Base-by-base conservation (phyloP, 208 protist species). In the Trypanosoma congolense region DNA sequence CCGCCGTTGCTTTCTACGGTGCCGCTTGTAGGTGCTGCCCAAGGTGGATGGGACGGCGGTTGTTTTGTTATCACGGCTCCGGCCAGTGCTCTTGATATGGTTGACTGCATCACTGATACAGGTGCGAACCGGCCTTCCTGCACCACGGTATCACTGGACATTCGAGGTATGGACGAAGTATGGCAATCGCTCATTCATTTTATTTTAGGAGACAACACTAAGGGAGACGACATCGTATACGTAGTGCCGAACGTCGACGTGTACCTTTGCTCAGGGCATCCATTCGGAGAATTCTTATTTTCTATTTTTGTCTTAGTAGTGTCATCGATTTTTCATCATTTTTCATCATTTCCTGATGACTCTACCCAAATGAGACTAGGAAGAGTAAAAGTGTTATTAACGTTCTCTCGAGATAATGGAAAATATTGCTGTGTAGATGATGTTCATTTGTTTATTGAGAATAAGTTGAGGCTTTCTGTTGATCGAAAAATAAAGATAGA, bases 371-470 rank as follows among this genome's bases (percentile, higher is more conserved):
- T 49, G 47, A 60, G 25, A 36, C 56, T 56, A 16, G 58, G 35
- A 24, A 61, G 16, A 36, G 43, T 60, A 22, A 50, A 50, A 67
- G 42, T 65, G 38, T 9, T n/a, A 65, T 41, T 84, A 52, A 59
- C 56, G n/a, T 54, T 80, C 16, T 66, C 66, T 21, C 50, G 48
- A 36, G 67, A 61, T 24, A 31, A 53, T 29, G 47, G 43, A 14
- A 58, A 63, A 2, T 57, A 56, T 4, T 59, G 30, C 21, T 45
- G 68, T 18, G 61, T 61, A 16, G 77, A 84, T 49, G 61, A 65
- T 28, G 28, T 84, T 26, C 65, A 84, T 19, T 69, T 74, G 50
- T 75, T 74, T 61, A 36, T 70, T 18, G 77, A 84, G 47, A 72
- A 67, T 19, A 72, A 58, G 22, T 30, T 84, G 57, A 77, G 56